phyloP scores from a whole-genome alignment of 306 rosid genomes.

The Cicer chorassanicum region DNA sequence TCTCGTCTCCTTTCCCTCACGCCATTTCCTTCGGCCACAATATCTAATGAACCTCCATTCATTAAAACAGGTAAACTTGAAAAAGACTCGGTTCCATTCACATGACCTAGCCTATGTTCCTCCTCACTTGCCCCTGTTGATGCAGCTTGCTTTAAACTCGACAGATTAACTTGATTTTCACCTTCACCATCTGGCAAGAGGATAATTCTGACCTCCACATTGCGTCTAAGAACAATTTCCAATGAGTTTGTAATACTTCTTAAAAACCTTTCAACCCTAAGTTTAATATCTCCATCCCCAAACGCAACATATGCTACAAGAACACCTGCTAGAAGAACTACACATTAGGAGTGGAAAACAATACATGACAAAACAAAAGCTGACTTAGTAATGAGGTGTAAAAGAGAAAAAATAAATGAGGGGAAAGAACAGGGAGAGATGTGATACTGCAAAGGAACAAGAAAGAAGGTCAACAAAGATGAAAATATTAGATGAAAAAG shows the following conservation, averaged over 20 bases:
- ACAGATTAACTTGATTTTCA: constrained; percentile 53
- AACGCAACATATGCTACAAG: constrained; percentile 87
- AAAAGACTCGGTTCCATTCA: constrained; percentile 53
- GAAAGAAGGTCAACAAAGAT: constrained; percentile 24
- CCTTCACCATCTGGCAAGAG: constrained; percentile 75
- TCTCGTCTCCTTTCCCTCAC: constrained; percentile 60
- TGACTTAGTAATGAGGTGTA: constrained; percentile 25
- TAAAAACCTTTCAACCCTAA: constrained; percentile 88
- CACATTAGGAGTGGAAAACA: constrained; percentile 36
- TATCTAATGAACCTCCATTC: constrained; percentile 59
- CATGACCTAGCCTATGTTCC: constrained; percentile 54
- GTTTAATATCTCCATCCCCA: constrained; percentile 73
- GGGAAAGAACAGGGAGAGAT: constrained; percentile 15
- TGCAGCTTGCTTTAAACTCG: constrained; percentile 51
- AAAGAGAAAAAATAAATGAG: constrained; percentile 7
- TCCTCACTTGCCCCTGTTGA: constrained; percentile 46
- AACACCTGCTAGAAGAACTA: constrained; percentile 64
- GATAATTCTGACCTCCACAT: constrained; percentile 88
- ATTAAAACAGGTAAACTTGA: constrained; percentile 49
- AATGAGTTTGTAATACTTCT: constrained; percentile 95
- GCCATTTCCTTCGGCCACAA: constrained; percentile 58
- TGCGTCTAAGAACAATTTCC: constrained; percentile 89
- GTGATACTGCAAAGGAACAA: constrained; percentile 30
- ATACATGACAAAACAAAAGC: constrained; percentile 31
- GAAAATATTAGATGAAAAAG: not conserved